Evolutionary conservation across 305 asterid genomes (phyloP).

Genomic region (Fraxinus paxiana): DNA sequence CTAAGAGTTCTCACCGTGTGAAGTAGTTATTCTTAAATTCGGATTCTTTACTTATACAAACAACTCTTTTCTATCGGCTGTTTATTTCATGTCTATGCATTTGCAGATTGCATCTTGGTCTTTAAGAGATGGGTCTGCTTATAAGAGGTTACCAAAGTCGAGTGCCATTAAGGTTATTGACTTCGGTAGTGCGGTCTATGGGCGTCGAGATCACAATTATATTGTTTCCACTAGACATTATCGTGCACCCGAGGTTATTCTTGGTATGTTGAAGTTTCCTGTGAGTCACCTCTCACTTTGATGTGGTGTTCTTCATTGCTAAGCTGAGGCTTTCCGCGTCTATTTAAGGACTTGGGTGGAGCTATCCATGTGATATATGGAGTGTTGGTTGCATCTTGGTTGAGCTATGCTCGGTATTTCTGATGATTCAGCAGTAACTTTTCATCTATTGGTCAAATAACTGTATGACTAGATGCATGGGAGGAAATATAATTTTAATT

Average conservation of each 20-base stretch:
- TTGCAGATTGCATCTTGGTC: slow-evolving; percentile 64
- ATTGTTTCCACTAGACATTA: slow-evolving; percentile 80
- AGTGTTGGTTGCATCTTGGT: slow-evolving; percentile 53
- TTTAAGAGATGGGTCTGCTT: slow-evolving; percentile 53
- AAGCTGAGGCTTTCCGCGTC: background rate
- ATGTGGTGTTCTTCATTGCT: background rate
- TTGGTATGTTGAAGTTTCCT: slow-evolving; percentile 39
- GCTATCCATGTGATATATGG: slow-evolving; percentile 72
- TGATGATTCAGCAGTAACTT: slow-evolving; percentile 13
- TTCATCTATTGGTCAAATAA: slow-evolving; percentile 17
- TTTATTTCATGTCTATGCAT: slow-evolving; percentile 4
- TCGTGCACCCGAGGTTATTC: slow-evolving; percentile 84
- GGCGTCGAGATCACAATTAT: slow-evolving; percentile 58
- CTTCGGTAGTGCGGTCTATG: slow-evolving; percentile 80
- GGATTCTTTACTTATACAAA: background rate
- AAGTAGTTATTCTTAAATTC: background rate
- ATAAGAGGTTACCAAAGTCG: slow-evolving; percentile 68
- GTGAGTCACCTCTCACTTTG: background rate
- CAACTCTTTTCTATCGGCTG: background rate
- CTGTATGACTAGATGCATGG: slow-evolving; percentile 6
- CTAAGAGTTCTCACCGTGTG: background rate
- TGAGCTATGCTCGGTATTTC: slow-evolving; percentile 46
- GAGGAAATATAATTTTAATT: background rate
- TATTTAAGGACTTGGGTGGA: slow-evolving; percentile 69
- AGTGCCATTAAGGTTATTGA: slow-evolving; percentile 88